Base-by-base conservation (phyloP, 1,284 basidiomycete genomes). In the Apiotrichum brassicae region DNA sequence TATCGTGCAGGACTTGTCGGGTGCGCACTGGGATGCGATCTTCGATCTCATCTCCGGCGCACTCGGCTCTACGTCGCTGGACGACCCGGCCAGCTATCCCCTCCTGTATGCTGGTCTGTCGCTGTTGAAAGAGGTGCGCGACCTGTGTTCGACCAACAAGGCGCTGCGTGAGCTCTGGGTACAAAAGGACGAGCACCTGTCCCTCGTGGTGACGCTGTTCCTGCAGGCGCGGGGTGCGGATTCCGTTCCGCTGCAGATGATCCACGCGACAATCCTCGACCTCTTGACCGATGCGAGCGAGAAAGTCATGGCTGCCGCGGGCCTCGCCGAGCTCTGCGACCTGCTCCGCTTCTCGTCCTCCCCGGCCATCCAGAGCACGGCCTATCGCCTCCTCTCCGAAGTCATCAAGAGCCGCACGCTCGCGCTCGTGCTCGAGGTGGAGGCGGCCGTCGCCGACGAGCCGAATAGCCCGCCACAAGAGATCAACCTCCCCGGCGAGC, bases 11-110 rank as follows among this genome's bases (percentile, higher is more conserved):
- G 86, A 83, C 61, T 77, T 97, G 0, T 76, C 82, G 5, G 95
- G 95, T 1, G 77, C 79, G 0, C 95, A 97, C 68, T 94, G 94
- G 88, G 87, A 91, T 45, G 80, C 92, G 40, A 83, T 95, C 16
- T 92, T 91, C 65, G 92, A 97, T 66, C 72, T 97, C 6, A 70
- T 95, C 19, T 90, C 95, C 68, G 86, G 80, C 47, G 91, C 89
- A 58, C 76, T 97, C 1, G 90, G 94, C 78, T 87, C 89, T 55
- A 54, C 76, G 68, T 80, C 81, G 0, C 75, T 90, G 18, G 73
- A 76, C 8, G 83, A 91, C 34, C 69, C 78, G 3, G 61, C 71
- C 1, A 81, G 81, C 0, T 76, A 88, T 30, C 79, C 83, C 0
- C 74, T 79, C 1, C 75, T 95, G 4, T 80, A 82, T 47, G 77